Percentiles rank a stretch among this genome's conserved stretches.
Conservation (phyloP, 345 rosid genomes). For the Eucalyptus sideroxylon region DNA sequence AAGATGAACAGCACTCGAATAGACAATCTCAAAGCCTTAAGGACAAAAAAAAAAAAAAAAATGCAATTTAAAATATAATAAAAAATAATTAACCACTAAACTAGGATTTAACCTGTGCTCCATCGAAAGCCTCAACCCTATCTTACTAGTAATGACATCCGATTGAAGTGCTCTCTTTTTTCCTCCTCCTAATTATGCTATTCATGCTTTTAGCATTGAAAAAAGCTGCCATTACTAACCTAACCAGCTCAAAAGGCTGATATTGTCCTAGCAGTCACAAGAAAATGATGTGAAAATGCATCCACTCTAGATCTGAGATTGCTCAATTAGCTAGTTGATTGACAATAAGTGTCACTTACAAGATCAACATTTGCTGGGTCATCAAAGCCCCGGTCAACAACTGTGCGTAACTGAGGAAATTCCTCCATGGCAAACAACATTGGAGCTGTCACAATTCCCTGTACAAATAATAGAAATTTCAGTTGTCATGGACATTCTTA, state of each 20-base stretch:
- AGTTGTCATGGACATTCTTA: background rate
- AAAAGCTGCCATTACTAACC: background rate
- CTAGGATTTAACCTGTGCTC: background rate
- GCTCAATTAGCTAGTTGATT: background rate
- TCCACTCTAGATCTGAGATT: background rate
- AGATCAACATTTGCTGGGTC: slow-evolving; percentile 43
- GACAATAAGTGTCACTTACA: slow-evolving; percentile 19
- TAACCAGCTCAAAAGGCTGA: background rate
- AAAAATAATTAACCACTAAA: background rate
- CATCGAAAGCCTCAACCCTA: background rate
- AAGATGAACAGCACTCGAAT: background rate
- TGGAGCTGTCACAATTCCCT: background rate
- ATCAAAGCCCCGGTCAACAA: slow-evolving; percentile 60
- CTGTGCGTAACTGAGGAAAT: slow-evolving; percentile 28
- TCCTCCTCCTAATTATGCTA: background rate
- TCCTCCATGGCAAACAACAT: background rate
- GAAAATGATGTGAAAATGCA: background rate
- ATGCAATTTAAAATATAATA: background rate
- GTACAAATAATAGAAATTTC: background rate
- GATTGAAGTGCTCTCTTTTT: background rate
- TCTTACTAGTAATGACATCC: background rate
- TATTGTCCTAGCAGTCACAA: background rate
- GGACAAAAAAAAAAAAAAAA: background rate
- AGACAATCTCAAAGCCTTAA: background rate
- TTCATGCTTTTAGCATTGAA: background rate